Base-by-base conservation (phyloP, 345 rosid genomes). In the Laguncularia racemosa region DNA sequence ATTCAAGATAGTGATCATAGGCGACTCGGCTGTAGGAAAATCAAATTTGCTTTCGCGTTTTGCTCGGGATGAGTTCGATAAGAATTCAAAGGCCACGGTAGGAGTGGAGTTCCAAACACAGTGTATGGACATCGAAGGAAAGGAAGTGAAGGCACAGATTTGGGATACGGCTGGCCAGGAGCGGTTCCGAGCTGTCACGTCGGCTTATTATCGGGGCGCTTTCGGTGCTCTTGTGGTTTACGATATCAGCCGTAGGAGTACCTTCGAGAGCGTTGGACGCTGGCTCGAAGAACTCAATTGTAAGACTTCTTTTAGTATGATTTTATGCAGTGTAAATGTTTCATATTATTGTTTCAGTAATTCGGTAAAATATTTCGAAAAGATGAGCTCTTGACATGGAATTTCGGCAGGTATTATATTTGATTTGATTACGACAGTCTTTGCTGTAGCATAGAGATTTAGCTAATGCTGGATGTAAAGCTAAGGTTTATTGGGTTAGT, bases 151-250 rank as follows among this genome's bases (percentile, higher is more conserved):
- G 64, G 57, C 64, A 49, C 64, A 61, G 57, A 61, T 61, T 61
- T 61, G 64, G 72, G 79, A 74, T 46, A 74, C 79, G 62, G 79
- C 79, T 52, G 79, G 79, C 6, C 79, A 74, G 50, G 64, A 61
- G 64, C 64, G 64, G 38, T 61, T 61, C 40, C 64, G 64, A 47
- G 64, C 64, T 33, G 57, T 61, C 64, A 61, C 64, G 40, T 61
- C 64, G 43, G 64, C 64, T 43, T 61, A 61, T 50, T 61, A 61
- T 50, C 64, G 64, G 12, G 64, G 64, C 50, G 64, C 64, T 12
- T 44, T 61, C 57, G 64, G 64, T 48, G 57, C 57, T 44, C 64
- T 61, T 44, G 14, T 61, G 21, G 64, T 61, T 16, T 61, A 52
- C 50, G 64, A 60, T 38, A 45, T 60, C 64, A 60, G 38, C 57